Percentiles rank a stretch among this genome's conserved stretches.
Conservation (phyloP, 2,329 filamentous ascomycete genomes). For the Colletotrichum theobromicola region DNA sequence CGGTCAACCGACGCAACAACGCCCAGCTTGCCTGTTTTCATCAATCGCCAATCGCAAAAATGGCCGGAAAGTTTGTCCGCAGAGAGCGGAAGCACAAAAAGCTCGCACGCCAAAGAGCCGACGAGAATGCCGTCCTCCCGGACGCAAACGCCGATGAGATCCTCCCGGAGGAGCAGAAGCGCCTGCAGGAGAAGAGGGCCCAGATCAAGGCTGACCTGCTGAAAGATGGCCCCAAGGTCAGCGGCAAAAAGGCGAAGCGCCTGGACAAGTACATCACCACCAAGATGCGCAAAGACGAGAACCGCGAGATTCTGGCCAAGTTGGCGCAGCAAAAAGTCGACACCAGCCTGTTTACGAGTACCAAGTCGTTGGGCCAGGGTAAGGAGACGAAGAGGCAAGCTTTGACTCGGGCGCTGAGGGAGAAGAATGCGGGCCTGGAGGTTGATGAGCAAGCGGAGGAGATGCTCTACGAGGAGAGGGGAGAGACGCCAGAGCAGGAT, state of each 20-base stretch:
- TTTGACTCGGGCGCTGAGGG: slow-evolving; percentile 66
- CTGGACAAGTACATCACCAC: slow-evolving; percentile 79
- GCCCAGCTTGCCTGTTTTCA: background rate
- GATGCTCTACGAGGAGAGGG: slow-evolving; percentile 54
- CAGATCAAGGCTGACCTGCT: slow-evolving; percentile 59
- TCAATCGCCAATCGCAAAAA: slow-evolving; percentile 28
- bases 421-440: slow-evolving; percentile 68
- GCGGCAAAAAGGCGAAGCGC: slow-evolving; percentile 69
- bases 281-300: slow-evolving; percentile 95
- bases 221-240: slow-evolving; percentile 59
- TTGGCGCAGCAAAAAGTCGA: slow-evolving; percentile 81
- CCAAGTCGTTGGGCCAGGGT: slow-evolving; percentile 74
- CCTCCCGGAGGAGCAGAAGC: slow-evolving; percentile 50
- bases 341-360: slow-evolving; percentile 80
- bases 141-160: slow-evolving; percentile 64
- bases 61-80: slow-evolving; percentile 62
- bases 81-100: slow-evolving; percentile 73
- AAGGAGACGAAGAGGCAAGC: slow-evolving; percentile 75
- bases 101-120: slow-evolving; percentile 64
- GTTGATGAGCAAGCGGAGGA: slow-evolving; percentile 57
- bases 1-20: background rate
- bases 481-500: slow-evolving; percentile 33
- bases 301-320: slow-evolving; percentile 81
- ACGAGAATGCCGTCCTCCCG: slow-evolving; percentile 44
- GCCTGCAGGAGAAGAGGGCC: slow-evolving; percentile 59